Evolutionary conservation across 345 rosid species (phyloP).

Genomic region (Boechera stricta): DNA sequence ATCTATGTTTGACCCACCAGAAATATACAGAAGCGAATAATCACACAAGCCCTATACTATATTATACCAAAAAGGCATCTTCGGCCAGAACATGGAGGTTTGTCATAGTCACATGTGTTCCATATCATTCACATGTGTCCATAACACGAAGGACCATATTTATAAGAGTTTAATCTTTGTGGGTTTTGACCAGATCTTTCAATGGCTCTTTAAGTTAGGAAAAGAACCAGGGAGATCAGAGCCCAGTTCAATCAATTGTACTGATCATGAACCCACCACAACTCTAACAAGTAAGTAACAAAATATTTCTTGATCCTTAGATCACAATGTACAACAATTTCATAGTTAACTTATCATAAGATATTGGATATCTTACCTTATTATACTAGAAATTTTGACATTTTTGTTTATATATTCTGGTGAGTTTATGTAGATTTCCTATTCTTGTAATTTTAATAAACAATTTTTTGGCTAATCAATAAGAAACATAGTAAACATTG

Average conservation of each 20-base stretch:
- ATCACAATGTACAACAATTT: neutral
- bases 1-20: slow-evolving; percentile 61
- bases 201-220: slow-evolving; percentile 55
- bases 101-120: slow-evolving; percentile 48
- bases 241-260: slow-evolving; percentile 4
- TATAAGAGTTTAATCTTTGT: slow-evolving; percentile 26
- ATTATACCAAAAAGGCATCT: slow-evolving; percentile 34
- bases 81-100: slow-evolving; percentile 65
- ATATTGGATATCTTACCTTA: neutral
- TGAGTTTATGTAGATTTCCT: neutral
- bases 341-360: neutral
- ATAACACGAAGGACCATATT: slow-evolving; percentile 13
- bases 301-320: slow-evolving; percentile 12
- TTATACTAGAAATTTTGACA: neutral
- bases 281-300: slow-evolving; percentile 40
- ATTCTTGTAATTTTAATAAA: neutral
- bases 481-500: neutral
- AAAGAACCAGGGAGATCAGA: slow-evolving; percentile 46
- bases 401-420: neutral
- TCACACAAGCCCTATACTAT: slow-evolving; percentile 35
- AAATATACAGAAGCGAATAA: slow-evolving; percentile 27
- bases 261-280: slow-evolving; percentile 28
- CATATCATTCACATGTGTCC: slow-evolving; percentile 33
- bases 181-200: slow-evolving; percentile 66
- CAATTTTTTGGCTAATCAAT: neutral